phyloP scores from a whole-genome alignment of 495 filamentous ascomycete genomes.

The Penicillium mononematosum region DNA sequence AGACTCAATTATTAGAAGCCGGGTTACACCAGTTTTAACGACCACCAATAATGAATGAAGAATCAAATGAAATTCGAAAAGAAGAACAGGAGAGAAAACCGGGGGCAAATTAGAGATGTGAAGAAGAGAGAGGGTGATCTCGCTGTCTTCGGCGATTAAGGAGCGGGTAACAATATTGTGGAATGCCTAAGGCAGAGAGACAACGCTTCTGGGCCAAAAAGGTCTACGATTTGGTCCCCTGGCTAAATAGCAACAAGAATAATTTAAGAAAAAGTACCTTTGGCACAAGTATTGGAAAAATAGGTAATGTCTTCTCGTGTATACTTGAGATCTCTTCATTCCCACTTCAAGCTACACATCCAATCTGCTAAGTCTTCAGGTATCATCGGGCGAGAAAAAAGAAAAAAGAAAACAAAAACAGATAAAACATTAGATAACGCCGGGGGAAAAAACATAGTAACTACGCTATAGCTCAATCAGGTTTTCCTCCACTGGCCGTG shows the following conservation, averaged over 20 bases:
- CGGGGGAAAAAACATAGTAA: conserved; percentile 4
- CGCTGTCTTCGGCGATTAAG: conserved; percentile 29
- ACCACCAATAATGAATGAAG: background rate
- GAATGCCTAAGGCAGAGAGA: background rate
- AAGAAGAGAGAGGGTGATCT: conserved; percentile 15
- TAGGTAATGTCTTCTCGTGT: background rate
- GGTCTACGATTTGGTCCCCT: background rate
- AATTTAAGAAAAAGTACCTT: background rate
- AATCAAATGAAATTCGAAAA: background rate
- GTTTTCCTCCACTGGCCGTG: conserved; percentile 74
- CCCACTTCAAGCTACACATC: conserved; percentile 6
- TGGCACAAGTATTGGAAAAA: background rate
- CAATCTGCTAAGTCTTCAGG: conserved; percentile 19
- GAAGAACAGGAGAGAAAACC: background rate
- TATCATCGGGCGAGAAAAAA: conserved; percentile 21
- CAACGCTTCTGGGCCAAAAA: background rate
- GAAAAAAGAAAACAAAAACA: conserved; percentile 2
- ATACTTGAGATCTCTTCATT: conserved; percentile 3
- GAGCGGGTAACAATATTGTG: conserved; percentile 25
- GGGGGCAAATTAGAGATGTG: conserved; percentile 5
- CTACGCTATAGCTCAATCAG: conserved; percentile 69
- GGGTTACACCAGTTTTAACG: conserved; percentile 17
- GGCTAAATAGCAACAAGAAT: background rate
- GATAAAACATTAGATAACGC: conserved; percentile 10
- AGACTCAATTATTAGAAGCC: conserved; percentile 17